Percentiles rank a stretch among this genome's conserved stretches.
These are phyloP conservation scores for Vitis cinerea DNA, from an alignment of 164 flowering plant species.

Conservation along the genomic window DNA sequence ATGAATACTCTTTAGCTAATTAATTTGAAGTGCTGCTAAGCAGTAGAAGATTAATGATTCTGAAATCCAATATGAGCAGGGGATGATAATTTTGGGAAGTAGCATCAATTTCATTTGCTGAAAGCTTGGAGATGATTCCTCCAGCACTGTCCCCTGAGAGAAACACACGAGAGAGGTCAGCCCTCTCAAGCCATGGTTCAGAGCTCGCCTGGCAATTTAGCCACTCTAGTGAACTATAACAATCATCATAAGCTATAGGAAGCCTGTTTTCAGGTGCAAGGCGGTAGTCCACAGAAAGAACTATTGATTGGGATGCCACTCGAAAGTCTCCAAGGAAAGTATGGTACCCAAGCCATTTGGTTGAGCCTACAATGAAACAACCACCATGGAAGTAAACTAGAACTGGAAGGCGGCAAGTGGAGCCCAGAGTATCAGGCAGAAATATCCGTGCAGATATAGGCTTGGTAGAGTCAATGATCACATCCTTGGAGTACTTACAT, in stretches of 20 bases:
- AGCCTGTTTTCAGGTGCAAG: constrained; percentile 79
- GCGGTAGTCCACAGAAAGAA: constrained; percentile 77
- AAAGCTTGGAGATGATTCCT: constrained; percentile 18
- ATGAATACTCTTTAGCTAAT: too few relatives aligned
- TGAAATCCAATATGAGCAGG: too few relatives aligned
- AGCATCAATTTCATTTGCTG: too few relatives aligned
- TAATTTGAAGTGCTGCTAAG: too few relatives aligned
- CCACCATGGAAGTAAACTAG: constrained; percentile 86
- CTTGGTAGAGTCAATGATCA: constrained; percentile 45
- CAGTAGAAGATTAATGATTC: too few relatives aligned
- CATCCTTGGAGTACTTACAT: constrained; percentile 56
- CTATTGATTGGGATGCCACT: constrained; percentile 40
- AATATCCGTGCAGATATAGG: constrained; percentile 65
- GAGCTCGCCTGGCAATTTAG: constrained; percentile 17
- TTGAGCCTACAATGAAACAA: constrained; percentile 88
- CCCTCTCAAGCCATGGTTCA: constrained; percentile 55
- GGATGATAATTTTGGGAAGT: too few relatives aligned
- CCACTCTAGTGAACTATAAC: constrained; percentile 37
- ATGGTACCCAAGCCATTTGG: constrained; percentile 83
- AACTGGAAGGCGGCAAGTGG: constrained; percentile 34
- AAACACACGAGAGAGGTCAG: constrained; percentile 50
- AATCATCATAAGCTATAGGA: constrained; percentile 54
- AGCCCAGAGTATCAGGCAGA: constrained; percentile 33
- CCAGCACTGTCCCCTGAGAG: constrained; percentile 91
- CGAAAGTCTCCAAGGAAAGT: constrained; percentile 56